Percentiles rank a stretch among this genome's conserved stretches.
Conservation (phyloP, 805 yeast genomes). For the Starmera amethionina region DNA sequence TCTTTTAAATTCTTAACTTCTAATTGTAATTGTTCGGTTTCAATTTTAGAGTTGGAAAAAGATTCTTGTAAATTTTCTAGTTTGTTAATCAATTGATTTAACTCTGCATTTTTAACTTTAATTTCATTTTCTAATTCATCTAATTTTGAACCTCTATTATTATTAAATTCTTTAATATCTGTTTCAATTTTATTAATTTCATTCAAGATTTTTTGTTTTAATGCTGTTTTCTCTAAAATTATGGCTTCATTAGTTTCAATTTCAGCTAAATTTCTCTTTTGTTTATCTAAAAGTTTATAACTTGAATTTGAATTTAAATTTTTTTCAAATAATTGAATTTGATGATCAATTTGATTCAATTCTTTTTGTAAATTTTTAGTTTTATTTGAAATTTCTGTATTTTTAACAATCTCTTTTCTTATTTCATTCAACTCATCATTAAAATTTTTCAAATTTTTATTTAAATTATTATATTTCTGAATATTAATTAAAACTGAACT, state of each 20-base stretch:
- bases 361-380: constrained; percentile 52
- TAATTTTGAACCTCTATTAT: constrained; percentile 73
- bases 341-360: constrained; percentile 47
- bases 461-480: constrained; percentile 49
- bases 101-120: constrained; percentile 24
- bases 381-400: constrained; percentile 33
- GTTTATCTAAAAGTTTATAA: constrained; percentile 42
- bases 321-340: constrained; percentile 43
- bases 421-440: constrained; percentile 34
- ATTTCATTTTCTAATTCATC: constrained; percentile 52
- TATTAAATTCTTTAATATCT: constrained; percentile 75
- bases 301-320: constrained; percentile 48
- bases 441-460: constrained; percentile 27
- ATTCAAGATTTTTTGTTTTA: constrained; percentile 21
- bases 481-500: constrained; percentile 53
- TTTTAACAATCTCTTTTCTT: constrained; percentile 29
- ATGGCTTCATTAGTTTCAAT: constrained; percentile 30
- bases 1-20: constrained; percentile 43
- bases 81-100: constrained; percentile 25
- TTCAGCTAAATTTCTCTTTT: constrained; percentile 35
- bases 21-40: constrained; percentile 52
- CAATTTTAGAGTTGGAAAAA: constrained; percentile 59
- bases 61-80: constrained; percentile 38
- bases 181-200: constrained; percentile 49
- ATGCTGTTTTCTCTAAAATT: constrained; percentile 26